Evolutionary conservation across 164 flowering plant species (phyloP), one percentile per base, ranked within the genome.

Genomic region (Piper betle): DNA sequence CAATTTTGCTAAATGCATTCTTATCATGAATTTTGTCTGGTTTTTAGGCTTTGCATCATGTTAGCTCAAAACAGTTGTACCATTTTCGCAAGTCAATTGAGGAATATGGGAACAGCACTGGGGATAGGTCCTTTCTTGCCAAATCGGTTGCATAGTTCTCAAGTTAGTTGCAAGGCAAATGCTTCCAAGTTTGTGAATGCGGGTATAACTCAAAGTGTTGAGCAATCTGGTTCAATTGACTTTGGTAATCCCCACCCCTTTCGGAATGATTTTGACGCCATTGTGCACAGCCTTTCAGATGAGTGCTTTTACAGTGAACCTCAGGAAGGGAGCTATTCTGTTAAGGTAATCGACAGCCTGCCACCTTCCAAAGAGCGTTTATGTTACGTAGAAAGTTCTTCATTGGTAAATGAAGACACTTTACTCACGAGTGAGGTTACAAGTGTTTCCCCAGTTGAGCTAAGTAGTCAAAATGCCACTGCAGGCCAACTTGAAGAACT

Each of bases 21-120:
- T 39, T 61, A 37, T 57, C 25, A 37, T 57, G 13, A 64, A 61
- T 15, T 59, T 53, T 61, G 43, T 57, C 39, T 67, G 67, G 20
- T 41, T 57, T 41, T 74, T 86, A 90, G 95, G 62, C 79, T 56
- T 64, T 75, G 40, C 52, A 74, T 10, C 65, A 68, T 64, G 78
- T 74, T 56, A 81, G 81, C 20, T 53, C 64, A 60, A 79, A 63
- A 57, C 43, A 76, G 40, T 57, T 68, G 55, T 58, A 64, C 20
- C 63, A 74, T 52, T 64, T 66, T n/a, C 63, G 62, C 68, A 84
- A 77, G 68, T 62, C 67, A 59, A 43, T 71, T 53, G 72, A 72
- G 58, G 40, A 62, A 53, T 78, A 74, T 63, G 33, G 33, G 33
- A 73, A 70, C 63, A 46, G 60, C 52, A 19, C 60, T 9, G 75